These are phyloP conservation scores for Trichoderma atrobrunneum DNA, from an alignment of 2,329 filamentous ascomycete genomes.

Conservation along the genomic window DNA sequence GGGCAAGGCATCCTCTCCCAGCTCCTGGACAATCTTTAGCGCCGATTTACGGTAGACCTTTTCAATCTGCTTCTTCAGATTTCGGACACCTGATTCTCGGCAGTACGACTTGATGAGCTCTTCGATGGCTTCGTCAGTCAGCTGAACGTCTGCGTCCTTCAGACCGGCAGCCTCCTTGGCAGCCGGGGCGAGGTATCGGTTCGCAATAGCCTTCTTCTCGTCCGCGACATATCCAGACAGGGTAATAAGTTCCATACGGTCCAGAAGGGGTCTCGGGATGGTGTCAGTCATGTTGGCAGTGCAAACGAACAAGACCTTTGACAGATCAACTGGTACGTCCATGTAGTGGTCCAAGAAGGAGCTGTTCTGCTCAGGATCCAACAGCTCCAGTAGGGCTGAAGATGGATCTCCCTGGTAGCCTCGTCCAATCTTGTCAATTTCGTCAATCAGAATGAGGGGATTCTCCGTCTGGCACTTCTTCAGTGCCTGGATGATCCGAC, in stretches of 20 bases:
- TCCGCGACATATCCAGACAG: slow-evolving; percentile 95
- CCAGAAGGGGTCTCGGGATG: slow-evolving; percentile 86
- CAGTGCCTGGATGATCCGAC: slow-evolving; percentile 93
- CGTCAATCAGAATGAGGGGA: slow-evolving; percentile 91
- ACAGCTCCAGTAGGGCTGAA: slow-evolving; percentile 85
- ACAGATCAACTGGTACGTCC: slow-evolving; percentile 95
- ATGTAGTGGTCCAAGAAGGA: slow-evolving; percentile 99
- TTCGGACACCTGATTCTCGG: slow-evolving; percentile 93
- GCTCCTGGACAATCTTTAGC: slow-evolving; percentile 91
- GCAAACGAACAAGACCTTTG: slow-evolving; percentile 97
- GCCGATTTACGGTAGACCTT: slow-evolving; percentile 98
- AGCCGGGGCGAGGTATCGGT: slow-evolving; percentile 85
- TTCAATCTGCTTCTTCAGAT: slow-evolving; percentile 98
- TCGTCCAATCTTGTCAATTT: slow-evolving; percentile 96
- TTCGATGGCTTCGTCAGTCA: slow-evolving; percentile 83
- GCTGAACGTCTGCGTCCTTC: slow-evolving; percentile 83
- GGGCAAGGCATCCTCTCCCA: slow-evolving; percentile 78
- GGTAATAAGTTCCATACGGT: slow-evolving; percentile 97
- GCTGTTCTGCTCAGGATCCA: slow-evolving; percentile 95
- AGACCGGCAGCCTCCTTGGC: slow-evolving; percentile 93
- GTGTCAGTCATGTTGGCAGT: slow-evolving; percentile 99
- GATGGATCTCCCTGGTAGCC: slow-evolving; percentile 96
- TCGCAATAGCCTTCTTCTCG: slow-evolving; percentile 98
- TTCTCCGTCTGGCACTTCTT: slow-evolving; percentile 99
- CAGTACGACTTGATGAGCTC: slow-evolving; percentile 99